Base-by-base conservation (phyloP, 2,329 filamentous ascomycete species). In the Epichloe sibirici region DNA sequence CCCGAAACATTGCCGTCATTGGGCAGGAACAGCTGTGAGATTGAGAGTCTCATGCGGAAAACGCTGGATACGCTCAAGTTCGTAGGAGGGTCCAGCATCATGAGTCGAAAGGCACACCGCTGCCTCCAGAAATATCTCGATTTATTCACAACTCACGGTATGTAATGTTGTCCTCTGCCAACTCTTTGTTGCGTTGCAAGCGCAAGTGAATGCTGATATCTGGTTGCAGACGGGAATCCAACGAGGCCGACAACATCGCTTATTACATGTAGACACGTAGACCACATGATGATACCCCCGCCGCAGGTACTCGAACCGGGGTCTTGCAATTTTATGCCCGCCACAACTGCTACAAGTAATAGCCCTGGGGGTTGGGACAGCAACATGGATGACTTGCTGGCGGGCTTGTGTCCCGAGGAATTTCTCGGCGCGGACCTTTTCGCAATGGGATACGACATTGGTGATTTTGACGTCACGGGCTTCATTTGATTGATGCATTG, bases 31-130 rank as follows among this genome's bases (percentile, higher is more conserved):
- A 52, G 35, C n/a, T 34, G 47, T 2, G 59, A 59, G 6, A 49
- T 55, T 0, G 59, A 61, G 40, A 23, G 39, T 2, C 44, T 57
- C 4, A 49, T 61, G 21, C 45, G 53, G 11, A 47, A 46, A 5
- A 49, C 49, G 15, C 52, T 58, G 4, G 58, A 59, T 9, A 55
- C 53, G 8, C 46, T 61, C 34, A 55, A 53, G 39, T 44, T 49
- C 1, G 55, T 61, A 1, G 58, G 59, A 5, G 57, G 53, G 1
- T 51, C 59, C 2, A 61, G 59, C 37, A 56, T 58, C 21, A 57
- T 61, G 52, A 61, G 57, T 40, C 47, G 54, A 21, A 61, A 61
- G 44, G 58, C 58, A 3, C 56, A 61, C 42, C 57, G 58, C 3
- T 61, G 59, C 45, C 38, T 61, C 25, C 51, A 55, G n/a, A 55